Evolutionary conservation across 2,329 filamentous ascomycete genomes (phyloP).

Genomic region (Pezicula rhizophila): DNA sequence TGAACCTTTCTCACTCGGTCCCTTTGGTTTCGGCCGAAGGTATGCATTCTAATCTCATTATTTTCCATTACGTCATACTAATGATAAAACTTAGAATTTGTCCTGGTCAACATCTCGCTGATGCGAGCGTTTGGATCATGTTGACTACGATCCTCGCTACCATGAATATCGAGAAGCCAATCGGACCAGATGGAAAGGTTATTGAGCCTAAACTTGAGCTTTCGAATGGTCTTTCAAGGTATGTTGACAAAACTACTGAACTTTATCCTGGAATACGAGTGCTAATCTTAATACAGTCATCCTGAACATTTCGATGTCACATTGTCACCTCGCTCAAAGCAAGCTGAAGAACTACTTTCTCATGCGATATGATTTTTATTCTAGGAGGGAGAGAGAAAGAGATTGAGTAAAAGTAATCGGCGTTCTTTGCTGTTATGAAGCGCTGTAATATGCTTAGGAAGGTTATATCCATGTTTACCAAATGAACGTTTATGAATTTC

Average conservation of each 20-base stretch:
- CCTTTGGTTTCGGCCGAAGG: constrained; percentile 46
- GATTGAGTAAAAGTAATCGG: too few relatives aligned
- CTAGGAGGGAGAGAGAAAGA: too few relatives aligned
- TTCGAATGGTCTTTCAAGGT: constrained; percentile 15
- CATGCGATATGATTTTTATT: background rate
- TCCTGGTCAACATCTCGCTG: constrained; percentile 44
- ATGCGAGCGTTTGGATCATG: constrained; percentile 35
- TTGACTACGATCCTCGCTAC: constrained; percentile 34
- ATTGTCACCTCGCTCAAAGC: background rate
- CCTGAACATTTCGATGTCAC: constrained; percentile 1
- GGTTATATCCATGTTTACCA: too few relatives aligned
- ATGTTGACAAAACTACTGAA: background rate
- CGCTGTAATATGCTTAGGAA: too few relatives aligned
- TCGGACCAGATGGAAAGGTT: constrained; percentile 30
- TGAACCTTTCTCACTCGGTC: constrained; percentile 39
- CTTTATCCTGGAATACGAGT: background rate
- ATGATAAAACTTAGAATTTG: constrained; percentile 28
- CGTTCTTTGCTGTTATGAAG: too few relatives aligned
- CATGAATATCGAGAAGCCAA: constrained; percentile 28
- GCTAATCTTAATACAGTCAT: background rate
- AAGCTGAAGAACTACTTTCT: background rate
- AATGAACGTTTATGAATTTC: too few relatives aligned
- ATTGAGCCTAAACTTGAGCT: constrained; percentile 23
- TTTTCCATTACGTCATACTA: background rate
- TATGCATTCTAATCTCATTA: background rate